Percentiles rank a stretch among this genome's conserved stretches.
Evolutionary conservation across 805 yeast genomes (phyloP).

Genomic region (Cyberlindnera mrakii): DNA sequence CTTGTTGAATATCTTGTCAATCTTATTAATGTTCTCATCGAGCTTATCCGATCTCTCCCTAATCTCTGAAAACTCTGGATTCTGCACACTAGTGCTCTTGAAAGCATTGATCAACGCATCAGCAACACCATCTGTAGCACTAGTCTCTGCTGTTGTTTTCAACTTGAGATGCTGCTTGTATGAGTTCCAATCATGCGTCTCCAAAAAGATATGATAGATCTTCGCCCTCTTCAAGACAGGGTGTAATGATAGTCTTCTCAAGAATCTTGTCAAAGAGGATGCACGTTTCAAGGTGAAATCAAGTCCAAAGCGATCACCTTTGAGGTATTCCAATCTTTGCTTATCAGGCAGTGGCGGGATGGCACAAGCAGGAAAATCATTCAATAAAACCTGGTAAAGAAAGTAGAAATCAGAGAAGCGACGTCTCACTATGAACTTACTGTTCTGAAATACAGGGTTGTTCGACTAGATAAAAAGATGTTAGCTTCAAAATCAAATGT

Average conservation of each 20-base stretch:
- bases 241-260: constrained; percentile 68
- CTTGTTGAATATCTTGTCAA: constrained; percentile 73
- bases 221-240: constrained; percentile 65
- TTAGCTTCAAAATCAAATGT: background rate
- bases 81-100: constrained; percentile 61
- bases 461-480: constrained; percentile 31
- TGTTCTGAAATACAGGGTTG: constrained; percentile 47
- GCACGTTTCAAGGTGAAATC: constrained; percentile 83
- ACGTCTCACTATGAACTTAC: constrained; percentile 54
- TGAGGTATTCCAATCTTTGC: constrained; percentile 82
- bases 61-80: constrained; percentile 76
- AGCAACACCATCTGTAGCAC: constrained; percentile 61
- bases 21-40: constrained; percentile 72
- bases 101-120: constrained; percentile 94
- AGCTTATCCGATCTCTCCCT: constrained; percentile 76
- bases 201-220: constrained; percentile 64
- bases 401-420: constrained; percentile 85
- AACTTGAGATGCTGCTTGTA: constrained; percentile 52
- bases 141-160: constrained; percentile 9
- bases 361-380: constrained; percentile 79
- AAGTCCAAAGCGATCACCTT: constrained; percentile 85
- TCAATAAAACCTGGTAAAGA: constrained; percentile 64
- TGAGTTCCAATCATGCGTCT: constrained; percentile 68
- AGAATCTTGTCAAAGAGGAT: constrained; percentile 69
- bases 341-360: constrained; percentile 95